Evolutionary conservation across 257 asterid genomes (phyloP).

Genomic region (Anisodus acutangulus): DNA sequence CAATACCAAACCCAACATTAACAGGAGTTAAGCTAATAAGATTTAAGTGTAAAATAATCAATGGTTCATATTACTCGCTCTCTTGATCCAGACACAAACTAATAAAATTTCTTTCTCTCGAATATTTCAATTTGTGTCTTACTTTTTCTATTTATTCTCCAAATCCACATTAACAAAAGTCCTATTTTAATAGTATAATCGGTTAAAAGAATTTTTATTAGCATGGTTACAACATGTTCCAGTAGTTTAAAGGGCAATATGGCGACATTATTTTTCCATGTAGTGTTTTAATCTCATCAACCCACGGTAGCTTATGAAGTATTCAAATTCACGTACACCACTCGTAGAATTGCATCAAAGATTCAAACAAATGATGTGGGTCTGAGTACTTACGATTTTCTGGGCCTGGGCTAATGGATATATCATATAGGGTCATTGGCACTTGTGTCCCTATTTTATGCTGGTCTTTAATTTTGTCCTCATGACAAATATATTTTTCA

Average conservation of each 20-base stretch:
- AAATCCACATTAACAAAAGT: background rate
- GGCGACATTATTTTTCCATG: background rate
- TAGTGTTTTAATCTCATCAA: background rate
- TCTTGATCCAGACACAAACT: background rate
- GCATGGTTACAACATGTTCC: background rate
- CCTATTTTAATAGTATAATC: background rate
- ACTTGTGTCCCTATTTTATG: too few species aligned
- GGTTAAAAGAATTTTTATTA: background rate
- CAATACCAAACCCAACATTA: too few species aligned
- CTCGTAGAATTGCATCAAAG: background rate
- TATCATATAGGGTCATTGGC: too few species aligned
- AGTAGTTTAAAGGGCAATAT: background rate
- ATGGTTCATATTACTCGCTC: too few species aligned
- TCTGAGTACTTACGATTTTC: background rate
- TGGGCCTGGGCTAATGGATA: conserved; percentile 9
- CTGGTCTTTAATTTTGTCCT: too few species aligned
- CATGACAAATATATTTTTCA: too few species aligned
- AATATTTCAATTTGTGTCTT: background rate
- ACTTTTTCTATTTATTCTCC: background rate
- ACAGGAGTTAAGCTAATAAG: too few species aligned
- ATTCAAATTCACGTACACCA: background rate
- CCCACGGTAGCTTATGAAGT: too few species aligned
- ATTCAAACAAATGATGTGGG: background rate
- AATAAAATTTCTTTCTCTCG: too few species aligned
- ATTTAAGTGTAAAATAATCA: too few species aligned